Evolutionary conservation across 163 green algal genomes (phyloP), one percentile per base, ranked within the genome.

Genomic region (Scenedesmus sp.): DNA sequence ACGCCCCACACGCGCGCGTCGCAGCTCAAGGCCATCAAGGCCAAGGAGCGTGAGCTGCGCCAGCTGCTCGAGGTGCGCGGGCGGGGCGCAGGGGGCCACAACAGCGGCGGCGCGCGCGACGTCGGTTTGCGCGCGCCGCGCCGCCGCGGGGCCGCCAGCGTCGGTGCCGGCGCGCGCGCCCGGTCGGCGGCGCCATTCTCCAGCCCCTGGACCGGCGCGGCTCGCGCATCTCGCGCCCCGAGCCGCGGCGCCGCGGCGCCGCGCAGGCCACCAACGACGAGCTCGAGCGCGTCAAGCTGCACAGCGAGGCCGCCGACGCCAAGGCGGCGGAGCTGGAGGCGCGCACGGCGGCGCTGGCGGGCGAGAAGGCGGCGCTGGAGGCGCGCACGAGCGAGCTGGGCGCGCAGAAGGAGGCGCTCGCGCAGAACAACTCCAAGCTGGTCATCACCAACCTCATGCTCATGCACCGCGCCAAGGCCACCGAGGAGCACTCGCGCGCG

Each of bases 401-500:
- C 29, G 34, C 66, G 53, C 53, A 77, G 69, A 65, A 45, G n/a
- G 54, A 62, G 17, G 53, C 64, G 54, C 54, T 77, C n/a, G 53
- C 66, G 36, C 69, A 77, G 69, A 77, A 56, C 54, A 77, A 67
- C 54, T 45, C 50, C n/a, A 77, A 77, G 54, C 54, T 77, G 50
- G 28, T 77, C 17, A 28, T 77, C 1, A 57, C 69, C n/a, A 77
- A 77, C 50, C 53, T 77, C 4, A 65, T 77, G 69, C 69, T 77
- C 11, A 31, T 67, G 11, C 66, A 77, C 69, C 66, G 66, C 24
- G n/a, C 69, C 15, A 77, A 77, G 39, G 34, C 57, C 2, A 53
- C 66, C 14, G 69, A 77, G n/a, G 69, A 77, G 34, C 42, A 67
- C 69, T 77, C 69, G 22, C 53, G 69, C 13, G 54, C 34, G 14